phyloP scores from a whole-genome alignment of 1,139 yeast genomes.

The Suzukiozyma palmioleophila region DNA sequence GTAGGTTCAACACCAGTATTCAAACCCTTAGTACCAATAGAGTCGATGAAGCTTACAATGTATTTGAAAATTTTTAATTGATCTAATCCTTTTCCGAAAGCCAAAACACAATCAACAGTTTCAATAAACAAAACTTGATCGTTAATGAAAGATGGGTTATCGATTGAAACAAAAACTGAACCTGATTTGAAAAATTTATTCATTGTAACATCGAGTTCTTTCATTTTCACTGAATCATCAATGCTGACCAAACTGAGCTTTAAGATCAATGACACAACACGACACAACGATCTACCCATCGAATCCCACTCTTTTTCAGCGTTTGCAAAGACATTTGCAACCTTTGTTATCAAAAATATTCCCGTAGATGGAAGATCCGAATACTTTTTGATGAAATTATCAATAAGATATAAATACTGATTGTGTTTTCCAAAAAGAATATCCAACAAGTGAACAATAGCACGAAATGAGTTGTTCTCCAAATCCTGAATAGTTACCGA shows the following conservation, averaged over 20 bases:
- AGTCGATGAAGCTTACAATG: slow-evolving; percentile 40
- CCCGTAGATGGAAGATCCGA: slow-evolving; percentile 49
- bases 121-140: slow-evolving; percentile 62
- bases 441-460: slow-evolving; percentile 58
- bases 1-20: slow-evolving; percentile 35
- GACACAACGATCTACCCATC: slow-evolving; percentile 59
- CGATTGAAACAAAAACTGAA: slow-evolving; percentile 44
- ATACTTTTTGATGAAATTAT: slow-evolving; percentile 36
- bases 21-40: slow-evolving; percentile 53
- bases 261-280: slow-evolving; percentile 51
- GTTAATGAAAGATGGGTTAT: slow-evolving; percentile 43
- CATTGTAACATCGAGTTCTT: slow-evolving; percentile 29
- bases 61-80: slow-evolving; percentile 35
- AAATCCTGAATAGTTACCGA: slow-evolving; percentile 31
- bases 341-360: slow-evolving; percentile 40
- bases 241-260: slow-evolving; percentile 34
- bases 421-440: slow-evolving; percentile 64
- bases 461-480: slow-evolving; percentile 43
- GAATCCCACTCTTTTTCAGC: slow-evolving; percentile 59
- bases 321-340: slow-evolving; percentile 43
- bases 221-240: slow-evolving; percentile 15
- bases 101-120: slow-evolving; percentile 50
- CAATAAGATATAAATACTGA: slow-evolving; percentile 54
- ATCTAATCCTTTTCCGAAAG: slow-evolving; percentile 36
- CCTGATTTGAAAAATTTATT: slow-evolving; percentile 35